Conservation (phyloP, 768 basidiomycete species). For the Tulasnella sp. region DNA sequence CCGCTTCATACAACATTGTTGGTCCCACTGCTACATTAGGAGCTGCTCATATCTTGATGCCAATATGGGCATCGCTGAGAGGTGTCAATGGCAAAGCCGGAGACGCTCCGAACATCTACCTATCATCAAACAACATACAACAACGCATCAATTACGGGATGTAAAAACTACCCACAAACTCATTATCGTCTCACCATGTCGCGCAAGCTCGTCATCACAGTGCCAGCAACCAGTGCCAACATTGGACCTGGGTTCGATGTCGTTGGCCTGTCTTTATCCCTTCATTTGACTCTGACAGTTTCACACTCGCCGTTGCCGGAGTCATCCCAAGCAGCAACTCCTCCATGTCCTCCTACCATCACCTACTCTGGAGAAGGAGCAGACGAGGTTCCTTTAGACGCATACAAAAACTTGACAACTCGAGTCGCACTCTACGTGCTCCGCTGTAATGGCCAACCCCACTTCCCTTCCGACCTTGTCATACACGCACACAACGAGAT, state of each 20-base stretch:
- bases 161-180: too few species aligned
- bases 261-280: constrained; percentile 91
- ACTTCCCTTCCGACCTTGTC: constrained; percentile 64
- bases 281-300: constrained; percentile 69
- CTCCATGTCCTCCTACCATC: constrained; percentile 48
- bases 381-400: constrained; percentile 79
- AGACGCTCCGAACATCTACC: not conserved
- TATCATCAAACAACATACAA: not conserved
- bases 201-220: constrained; percentile 50
- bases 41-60: too few species aligned
- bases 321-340: constrained; percentile 18
- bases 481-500: constrained; percentile 86
- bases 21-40: too few species aligned
- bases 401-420: constrained; percentile 94
- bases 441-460: constrained; percentile 67
- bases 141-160: too few species aligned
- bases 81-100: too few species aligned
- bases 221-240: constrained; percentile 97
- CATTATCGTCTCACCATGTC: not conserved
- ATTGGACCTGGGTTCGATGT: constrained; percentile 99
- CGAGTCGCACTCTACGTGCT: constrained; percentile 96
- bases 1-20: too few species aligned
- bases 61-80: too few species aligned
- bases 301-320: constrained; percentile 29
- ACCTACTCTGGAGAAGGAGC: constrained; percentile 84